Conservation (phyloP, 305 asterid species). For the Rubia balearica region DNA sequence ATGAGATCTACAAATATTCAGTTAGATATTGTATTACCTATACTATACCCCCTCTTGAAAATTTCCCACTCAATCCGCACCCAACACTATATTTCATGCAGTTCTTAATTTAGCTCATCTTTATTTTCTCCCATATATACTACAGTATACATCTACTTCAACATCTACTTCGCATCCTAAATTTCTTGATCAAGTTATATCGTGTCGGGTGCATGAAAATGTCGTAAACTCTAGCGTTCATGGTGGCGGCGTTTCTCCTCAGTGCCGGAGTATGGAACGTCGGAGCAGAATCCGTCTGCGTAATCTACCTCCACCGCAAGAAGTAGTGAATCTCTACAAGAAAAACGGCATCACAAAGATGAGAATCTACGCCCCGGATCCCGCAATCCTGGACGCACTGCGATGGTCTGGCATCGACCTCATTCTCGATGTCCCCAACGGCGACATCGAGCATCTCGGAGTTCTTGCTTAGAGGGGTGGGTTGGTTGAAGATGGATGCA, state of each 20-base stretch:
- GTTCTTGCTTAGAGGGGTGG: too few relatives aligned
- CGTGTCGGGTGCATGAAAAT: not conserved
- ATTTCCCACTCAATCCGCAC: not conserved
- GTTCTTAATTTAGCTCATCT: not conserved
- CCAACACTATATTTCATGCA: not conserved
- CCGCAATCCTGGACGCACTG: constrained; percentile 22
- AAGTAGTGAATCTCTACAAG: constrained; percentile 21
- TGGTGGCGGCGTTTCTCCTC: not conserved
- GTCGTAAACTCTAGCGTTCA: not conserved
- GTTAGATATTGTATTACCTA: not conserved
- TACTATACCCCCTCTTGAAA: not conserved
- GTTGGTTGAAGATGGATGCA: too few relatives aligned
- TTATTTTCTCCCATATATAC: not conserved
- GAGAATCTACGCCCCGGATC: constrained; percentile 24
- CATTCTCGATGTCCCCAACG: constrained; percentile 12
- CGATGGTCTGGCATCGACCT: constrained; percentile 18
- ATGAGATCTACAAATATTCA: not conserved
- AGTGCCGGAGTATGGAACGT: not conserved
- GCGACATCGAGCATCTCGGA: constrained; percentile 25
- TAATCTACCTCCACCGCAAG: constrained; percentile 26
- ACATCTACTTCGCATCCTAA: too few relatives aligned
- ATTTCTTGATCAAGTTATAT: too few relatives aligned
- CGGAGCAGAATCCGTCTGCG: not conserved
- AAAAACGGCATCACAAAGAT: constrained; percentile 17
- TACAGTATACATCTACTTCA: too few relatives aligned